Conservation (phyloP, 192 early-diverging fungal species). For the Kappamyces sp. region DNA sequence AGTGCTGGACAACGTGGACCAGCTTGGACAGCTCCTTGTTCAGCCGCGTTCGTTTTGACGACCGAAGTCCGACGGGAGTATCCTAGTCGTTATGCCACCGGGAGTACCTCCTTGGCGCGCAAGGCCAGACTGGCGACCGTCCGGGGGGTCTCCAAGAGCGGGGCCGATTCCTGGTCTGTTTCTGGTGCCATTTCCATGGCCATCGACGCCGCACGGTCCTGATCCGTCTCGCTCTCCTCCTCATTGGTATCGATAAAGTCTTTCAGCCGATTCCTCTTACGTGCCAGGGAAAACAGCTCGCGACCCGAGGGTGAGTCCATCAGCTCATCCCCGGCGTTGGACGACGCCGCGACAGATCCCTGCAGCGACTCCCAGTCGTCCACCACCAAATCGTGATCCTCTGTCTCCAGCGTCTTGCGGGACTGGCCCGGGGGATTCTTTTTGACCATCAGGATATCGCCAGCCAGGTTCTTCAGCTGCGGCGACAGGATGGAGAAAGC, state of each 20-base stretch:
- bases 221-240: background rate
- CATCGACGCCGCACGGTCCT: background rate
- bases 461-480: too few species aligned
- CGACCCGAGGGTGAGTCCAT: too few species aligned
- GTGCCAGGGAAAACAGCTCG: constrained; percentile 8
- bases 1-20: background rate
- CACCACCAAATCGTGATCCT: too few species aligned
- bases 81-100: background rate
- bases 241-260: constrained; percentile 11
- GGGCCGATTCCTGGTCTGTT: background rate
- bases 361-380: too few species aligned
- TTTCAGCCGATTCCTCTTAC: background rate
- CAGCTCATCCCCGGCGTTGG: too few species aligned
- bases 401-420: too few species aligned
- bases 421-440: too few species aligned
- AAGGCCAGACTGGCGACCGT: background rate
- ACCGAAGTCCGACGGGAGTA: background rate
- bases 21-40: background rate
- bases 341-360: too few species aligned
- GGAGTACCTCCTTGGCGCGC: background rate
- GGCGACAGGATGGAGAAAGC: too few species aligned
- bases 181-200: background rate
- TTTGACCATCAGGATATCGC: too few species aligned
- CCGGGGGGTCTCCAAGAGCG: background rate
- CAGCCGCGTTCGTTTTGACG: background rate